Percentiles rank a stretch among this genome's conserved stretches.
Conservation (phyloP, 2,329 filamentous ascomycete genomes). For the Amesomyces nigricolor region DNA sequence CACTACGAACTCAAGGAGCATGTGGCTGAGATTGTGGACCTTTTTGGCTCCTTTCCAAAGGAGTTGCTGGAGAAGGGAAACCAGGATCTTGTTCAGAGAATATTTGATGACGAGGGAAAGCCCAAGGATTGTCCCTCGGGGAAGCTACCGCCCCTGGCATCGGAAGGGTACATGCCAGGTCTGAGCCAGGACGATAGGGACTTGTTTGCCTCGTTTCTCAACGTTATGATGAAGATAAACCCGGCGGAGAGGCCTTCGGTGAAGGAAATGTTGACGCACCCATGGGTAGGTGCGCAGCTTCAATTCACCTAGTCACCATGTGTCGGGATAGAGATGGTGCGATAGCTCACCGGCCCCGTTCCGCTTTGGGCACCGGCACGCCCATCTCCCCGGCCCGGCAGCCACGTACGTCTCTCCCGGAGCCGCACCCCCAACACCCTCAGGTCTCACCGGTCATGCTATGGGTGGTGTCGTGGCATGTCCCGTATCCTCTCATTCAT, state of each 20-base stretch:
- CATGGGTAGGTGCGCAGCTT: background rate
- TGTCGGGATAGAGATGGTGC: no score
- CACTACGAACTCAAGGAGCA: constrained; percentile 12
- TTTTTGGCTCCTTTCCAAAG: constrained; percentile 14
- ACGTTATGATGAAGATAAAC: background rate
- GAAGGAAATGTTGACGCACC: background rate
- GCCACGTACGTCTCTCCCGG: no score
- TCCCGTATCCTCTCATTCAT: no score
- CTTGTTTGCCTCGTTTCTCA: constrained; percentile 3
- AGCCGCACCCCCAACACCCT: no score
- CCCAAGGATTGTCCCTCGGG: background rate
- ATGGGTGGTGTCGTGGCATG: no score
- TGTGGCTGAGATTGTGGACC: constrained; percentile 13
- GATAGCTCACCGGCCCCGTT: no score
- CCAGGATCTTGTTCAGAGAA: background rate
- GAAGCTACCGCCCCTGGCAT: background rate
- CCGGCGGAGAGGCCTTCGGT: background rate
- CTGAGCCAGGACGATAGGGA: background rate
- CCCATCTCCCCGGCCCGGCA: no score
- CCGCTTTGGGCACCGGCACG: no score
- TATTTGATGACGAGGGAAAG: constrained; percentile 12
- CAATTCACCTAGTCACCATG: no score
- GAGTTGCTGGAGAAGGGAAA: constrained; percentile 11
- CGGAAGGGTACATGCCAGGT: constrained; percentile 6
- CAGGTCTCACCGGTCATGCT: no score